These are phyloP conservation scores for Populus davidiana DNA, from an alignment of 345 rosid genomes.

Conservation along the genomic window DNA sequence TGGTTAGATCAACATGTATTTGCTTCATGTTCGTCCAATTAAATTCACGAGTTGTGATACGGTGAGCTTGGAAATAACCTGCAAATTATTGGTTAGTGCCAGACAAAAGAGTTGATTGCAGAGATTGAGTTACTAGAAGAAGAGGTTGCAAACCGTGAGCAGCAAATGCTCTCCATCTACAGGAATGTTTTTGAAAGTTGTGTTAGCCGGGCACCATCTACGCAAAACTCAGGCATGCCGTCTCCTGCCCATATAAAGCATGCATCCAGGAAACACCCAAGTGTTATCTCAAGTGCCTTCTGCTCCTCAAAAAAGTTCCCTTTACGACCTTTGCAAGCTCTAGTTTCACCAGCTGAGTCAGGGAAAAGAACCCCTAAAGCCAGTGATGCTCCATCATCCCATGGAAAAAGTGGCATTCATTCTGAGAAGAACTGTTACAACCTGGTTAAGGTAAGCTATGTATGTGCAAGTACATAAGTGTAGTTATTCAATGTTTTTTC, in stretches of 20 bases:
- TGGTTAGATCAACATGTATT: too few species aligned
- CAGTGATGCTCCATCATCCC: slow-evolving; percentile 30
- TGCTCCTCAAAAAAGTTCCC: slow-evolving; percentile 78
- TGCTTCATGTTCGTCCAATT: too few species aligned
- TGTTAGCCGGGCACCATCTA: slow-evolving; percentile 53
- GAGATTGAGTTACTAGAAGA: slow-evolving; percentile 85
- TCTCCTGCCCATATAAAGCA: slow-evolving; percentile 76
- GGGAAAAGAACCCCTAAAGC: slow-evolving; percentile 45
- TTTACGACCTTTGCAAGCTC: slow-evolving; percentile 51
- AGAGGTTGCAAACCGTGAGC: slow-evolving; percentile 77
- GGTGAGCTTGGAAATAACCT: slow-evolving; percentile 5
- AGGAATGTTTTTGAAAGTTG: slow-evolving; percentile 66
- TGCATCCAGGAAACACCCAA: slow-evolving; percentile 63
- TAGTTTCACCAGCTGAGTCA: slow-evolving; percentile 42
- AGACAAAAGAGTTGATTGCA: slow-evolving; percentile 73
- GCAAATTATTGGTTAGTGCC: slow-evolving; percentile 19
- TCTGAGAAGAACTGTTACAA: slow-evolving; percentile 42
- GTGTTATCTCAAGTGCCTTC: slow-evolving; percentile 73
- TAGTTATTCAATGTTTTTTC: too few species aligned
- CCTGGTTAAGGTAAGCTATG: slow-evolving; percentile 40
- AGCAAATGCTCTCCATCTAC: slow-evolving; percentile 75
- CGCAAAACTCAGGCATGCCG: slow-evolving; percentile 53
- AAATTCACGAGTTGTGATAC: too few species aligned
- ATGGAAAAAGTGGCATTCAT: slow-evolving; percentile 32
- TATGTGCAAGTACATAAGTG: too few species aligned